Conservation (phyloP, 805 yeast genomes). For the Suhomyces pyralidae region DNA sequence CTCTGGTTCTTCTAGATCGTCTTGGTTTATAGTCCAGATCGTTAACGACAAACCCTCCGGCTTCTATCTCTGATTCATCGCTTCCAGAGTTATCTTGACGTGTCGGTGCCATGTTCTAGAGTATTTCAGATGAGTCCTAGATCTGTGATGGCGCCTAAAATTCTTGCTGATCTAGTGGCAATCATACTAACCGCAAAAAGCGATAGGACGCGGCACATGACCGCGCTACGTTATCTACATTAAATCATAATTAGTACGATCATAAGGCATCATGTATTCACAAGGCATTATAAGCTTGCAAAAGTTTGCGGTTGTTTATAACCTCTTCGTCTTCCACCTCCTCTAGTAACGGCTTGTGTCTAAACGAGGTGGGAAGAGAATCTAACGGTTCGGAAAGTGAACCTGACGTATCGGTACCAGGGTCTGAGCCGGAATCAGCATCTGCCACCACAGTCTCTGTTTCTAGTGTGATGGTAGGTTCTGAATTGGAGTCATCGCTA, state of each 20-base stretch:
- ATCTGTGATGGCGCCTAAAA: not conserved
- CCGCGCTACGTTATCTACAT: not conserved
- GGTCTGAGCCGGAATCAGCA: not conserved
- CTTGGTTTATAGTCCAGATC: conserved; percentile 29
- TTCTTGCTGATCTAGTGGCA: not conserved
- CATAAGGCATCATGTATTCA: not conserved
- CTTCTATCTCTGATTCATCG: conserved; percentile 4
- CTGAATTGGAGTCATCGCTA: not conserved
- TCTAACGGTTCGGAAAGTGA: not conserved
- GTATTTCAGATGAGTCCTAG: not conserved
- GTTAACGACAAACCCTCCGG: conserved; percentile 43
- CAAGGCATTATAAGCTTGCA: not conserved
- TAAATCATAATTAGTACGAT: not conserved
- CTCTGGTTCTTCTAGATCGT: conserved; percentile 11
- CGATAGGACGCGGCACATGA: not conserved
- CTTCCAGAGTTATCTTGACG: not conserved
- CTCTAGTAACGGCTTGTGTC: conserved; percentile 16
- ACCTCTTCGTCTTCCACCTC: conserved; percentile 34
- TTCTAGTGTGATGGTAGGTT: not conserved
- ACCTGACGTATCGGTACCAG: not conserved
- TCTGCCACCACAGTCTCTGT: not conserved
- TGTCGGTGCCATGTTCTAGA: conserved; percentile 6
- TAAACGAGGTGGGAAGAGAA: not conserved
- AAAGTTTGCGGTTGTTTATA: conserved; percentile 11
- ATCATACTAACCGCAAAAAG: not conserved